Conservation (phyloP, 2,329 filamentous ascomycete genomes). For the Ceratocystis ficicola region DNA sequence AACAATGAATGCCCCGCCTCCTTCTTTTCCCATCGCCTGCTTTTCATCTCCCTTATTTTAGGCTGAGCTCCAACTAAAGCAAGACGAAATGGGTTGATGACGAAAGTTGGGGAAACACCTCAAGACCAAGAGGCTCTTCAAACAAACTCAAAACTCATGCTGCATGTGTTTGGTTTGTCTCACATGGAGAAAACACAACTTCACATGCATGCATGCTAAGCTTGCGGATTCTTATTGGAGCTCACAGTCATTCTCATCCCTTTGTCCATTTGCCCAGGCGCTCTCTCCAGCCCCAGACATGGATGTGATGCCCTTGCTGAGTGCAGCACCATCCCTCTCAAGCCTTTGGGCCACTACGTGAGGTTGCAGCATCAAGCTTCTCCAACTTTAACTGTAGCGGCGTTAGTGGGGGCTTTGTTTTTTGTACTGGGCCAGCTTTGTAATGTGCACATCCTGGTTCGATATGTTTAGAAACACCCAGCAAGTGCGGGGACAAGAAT, state of each 20-base stretch:
- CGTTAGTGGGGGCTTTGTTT: neutral
- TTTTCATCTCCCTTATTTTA: neutral
- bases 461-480: neutral
- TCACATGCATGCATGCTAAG: neutral
- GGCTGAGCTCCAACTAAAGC: neutral
- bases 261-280: neutral
- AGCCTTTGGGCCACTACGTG: neutral
- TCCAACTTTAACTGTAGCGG: neutral
- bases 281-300: neutral
- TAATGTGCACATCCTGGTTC: constrained; percentile 7
- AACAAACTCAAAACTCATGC: neutral
- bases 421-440: neutral
- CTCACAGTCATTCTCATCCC: neutral
- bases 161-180: neutral
- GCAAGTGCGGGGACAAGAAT: constrained; percentile 1
- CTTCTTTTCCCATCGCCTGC: neutral
- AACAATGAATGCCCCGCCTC: neutral
- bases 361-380: neutral
- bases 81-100: neutral
- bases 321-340: neutral
- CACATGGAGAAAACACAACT: neutral
- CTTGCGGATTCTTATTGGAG: neutral
- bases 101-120: neutral
- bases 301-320: neutral
- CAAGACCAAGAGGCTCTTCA: constrained; percentile 1